Base-by-base conservation (phyloP, 2,329 filamentous ascomycete genomes). In the Cucurbitaria berberidis region DNA sequence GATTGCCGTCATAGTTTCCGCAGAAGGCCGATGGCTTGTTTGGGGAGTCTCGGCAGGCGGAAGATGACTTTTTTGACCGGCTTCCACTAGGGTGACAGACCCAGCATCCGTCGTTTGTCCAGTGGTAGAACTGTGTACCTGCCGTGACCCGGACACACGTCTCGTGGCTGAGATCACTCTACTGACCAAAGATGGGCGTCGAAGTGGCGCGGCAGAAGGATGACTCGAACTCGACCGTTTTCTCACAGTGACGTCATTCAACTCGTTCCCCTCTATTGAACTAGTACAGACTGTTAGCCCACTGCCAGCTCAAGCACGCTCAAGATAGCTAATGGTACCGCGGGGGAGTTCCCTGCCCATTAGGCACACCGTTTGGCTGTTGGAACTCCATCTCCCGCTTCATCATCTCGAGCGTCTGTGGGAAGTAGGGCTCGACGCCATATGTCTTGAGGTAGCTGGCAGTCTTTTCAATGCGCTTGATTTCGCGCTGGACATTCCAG, bases 391-490 rank as follows among this genome's bases (percentile, higher is more conserved):
- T 60, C 57, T 76, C 75, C 21, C 73, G 61, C 55, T 72, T 70
- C 81, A 83, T 82, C 22, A 78, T 74, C 27, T 81, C 80, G 22
- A 83, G 72, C 15, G 80, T 82, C 21, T 74, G 68, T 5, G 81
- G 80, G 67, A 83, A 83, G 66, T 83, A 83, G 5, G 79, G 78
- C 68, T 82, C 80, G 21, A 83, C 76, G 40, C 81, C 81, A 67
- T 79, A 81, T 29, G 80, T 81, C 56, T 77, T 70, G 38, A 83
- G 70, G 54, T 82, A 82, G 34, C 73, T 76, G 16, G 80, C 81
- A 8, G 81, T 83, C 77, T 82, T 82, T 72, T 83, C 81, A 54
- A 83, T 81, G 45, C 81, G 73, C 77, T 82, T 82, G 60, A 83
- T 80, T 65, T 83, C 81, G 42, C 80, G 67, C 62, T 74, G 72